Conservation (phyloP, 768 basidiomycete species). For the Neoboletus brunneissimus region DNA sequence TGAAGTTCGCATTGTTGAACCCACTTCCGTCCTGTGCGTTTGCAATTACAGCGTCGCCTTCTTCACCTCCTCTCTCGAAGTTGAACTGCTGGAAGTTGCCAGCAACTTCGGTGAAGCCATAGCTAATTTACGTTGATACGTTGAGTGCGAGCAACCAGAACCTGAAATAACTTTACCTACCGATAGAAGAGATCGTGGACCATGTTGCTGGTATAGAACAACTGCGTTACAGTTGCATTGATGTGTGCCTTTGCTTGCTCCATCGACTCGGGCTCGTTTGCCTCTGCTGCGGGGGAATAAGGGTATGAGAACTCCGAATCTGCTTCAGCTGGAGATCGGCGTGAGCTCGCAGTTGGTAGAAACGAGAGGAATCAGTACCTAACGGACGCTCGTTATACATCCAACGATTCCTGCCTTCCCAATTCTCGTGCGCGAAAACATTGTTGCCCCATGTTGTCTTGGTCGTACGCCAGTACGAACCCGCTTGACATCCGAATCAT, state of each 20-base stretch:
- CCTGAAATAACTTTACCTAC: slow-evolving; percentile 21
- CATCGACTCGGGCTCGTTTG: too few species aligned
- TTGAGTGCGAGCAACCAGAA: not conserved
- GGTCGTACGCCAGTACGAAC: too few species aligned
- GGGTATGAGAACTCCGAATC: too few species aligned
- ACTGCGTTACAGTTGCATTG: slow-evolving; percentile 81
- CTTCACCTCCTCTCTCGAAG: slow-evolving; percentile 85
- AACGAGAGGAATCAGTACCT: too few species aligned
- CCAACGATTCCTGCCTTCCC: too few species aligned
- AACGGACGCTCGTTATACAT: too few species aligned
- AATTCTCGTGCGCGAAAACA: too few species aligned
- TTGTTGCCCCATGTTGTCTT: too few species aligned
- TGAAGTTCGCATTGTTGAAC: slow-evolving; percentile 90
- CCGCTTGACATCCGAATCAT: too few species aligned
- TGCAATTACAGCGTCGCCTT: slow-evolving; percentile 87
- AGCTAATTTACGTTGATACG: slow-evolving; percentile 49
- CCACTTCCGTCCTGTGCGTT: slow-evolving; percentile 96
- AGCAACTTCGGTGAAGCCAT: slow-evolving; percentile 87
- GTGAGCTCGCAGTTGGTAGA: too few species aligned
- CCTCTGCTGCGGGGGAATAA: too few species aligned
- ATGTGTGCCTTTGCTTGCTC: slow-evolving; percentile 63
- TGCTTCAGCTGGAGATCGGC: too few species aligned
- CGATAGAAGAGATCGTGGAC: slow-evolving; percentile 83
- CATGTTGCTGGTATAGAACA: slow-evolving; percentile 85
- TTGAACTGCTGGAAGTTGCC: slow-evolving; percentile 99